Percentiles rank a stretch among this genome's conserved stretches.
phyloP scores from a whole-genome alignment of 2,329 filamentous ascomycete genomes.

The Scedosporium apiospermum region DNA sequence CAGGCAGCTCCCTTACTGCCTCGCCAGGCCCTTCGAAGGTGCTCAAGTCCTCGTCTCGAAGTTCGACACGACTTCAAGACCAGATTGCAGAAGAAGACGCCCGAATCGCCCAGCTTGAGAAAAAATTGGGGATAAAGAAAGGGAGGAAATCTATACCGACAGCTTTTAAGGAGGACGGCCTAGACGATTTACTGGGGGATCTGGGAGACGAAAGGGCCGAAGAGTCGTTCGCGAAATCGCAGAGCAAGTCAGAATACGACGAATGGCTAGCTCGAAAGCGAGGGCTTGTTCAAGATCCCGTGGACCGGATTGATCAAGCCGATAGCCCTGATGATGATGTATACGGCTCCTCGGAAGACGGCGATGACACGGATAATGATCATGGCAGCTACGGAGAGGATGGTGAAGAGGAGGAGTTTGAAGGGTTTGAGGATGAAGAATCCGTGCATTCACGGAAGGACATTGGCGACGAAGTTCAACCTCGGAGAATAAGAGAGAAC shows the following conservation, averaged over 20 bases:
- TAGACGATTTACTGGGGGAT: constrained; percentile 68
- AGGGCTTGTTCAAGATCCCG: not conserved
- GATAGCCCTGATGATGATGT: constrained; percentile 9
- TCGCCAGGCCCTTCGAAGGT: not conserved
- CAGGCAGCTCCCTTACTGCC: not conserved
- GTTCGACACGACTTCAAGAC: constrained; percentile 34
- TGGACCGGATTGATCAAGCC: constrained; percentile 12
- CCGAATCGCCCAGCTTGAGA: constrained; percentile 81
- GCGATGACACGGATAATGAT: no score
- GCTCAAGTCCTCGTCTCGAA: not conserved
- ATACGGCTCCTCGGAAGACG: no score
- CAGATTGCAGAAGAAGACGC: constrained; percentile 73
- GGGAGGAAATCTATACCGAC: constrained; percentile 65
- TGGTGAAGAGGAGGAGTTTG: constrained; percentile 11
- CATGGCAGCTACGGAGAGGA: no score
- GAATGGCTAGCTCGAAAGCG: constrained; percentile 41
- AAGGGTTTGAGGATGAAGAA: constrained; percentile 17
- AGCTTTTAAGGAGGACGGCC: constrained; percentile 69
- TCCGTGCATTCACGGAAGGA: constrained; percentile 14
- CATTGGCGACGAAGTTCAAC: constrained; percentile 8
- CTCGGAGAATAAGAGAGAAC: constrained; percentile 55
- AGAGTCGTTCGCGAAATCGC: constrained; percentile 45
- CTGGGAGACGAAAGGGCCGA: constrained; percentile 43
- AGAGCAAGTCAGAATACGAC: constrained; percentile 48
- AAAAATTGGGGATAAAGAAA: constrained; percentile 72